phyloP scores from a whole-genome alignment of 108 stramenopile species.

The Asterionellopsis glacialis region DNA sequence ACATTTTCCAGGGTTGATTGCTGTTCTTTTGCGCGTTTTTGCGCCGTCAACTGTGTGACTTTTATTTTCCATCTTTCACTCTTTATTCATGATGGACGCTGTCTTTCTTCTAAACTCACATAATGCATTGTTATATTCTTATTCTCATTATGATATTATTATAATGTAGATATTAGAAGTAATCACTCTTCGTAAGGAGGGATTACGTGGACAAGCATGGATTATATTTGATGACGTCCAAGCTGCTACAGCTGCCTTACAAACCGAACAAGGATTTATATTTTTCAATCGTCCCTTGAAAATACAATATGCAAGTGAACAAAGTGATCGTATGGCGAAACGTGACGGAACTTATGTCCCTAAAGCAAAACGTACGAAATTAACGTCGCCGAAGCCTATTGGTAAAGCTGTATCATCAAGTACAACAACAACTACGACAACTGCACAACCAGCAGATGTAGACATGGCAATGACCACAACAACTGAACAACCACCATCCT shows the following conservation, averaged over 20 bases:
- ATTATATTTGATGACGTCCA: constrained; percentile 88
- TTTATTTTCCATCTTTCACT: constrained; percentile 13
- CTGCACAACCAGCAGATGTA: constrained; percentile 11
- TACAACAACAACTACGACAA: constrained; percentile 3
- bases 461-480: not conserved
- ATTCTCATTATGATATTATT: not conserved
- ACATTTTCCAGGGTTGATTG: not conserved
- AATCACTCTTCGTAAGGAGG: constrained; percentile 65
- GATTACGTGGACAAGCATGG: constrained; percentile 91
- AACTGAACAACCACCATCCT: too few relatives aligned
- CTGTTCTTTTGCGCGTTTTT: not conserved
- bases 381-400: constrained; percentile 6
- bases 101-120: too few relatives aligned
- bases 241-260: constrained; percentile 84
- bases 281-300: constrained; percentile 89
- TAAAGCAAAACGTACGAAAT: constrained; percentile 52
- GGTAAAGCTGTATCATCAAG: constrained; percentile 9
- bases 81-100: not conserved
- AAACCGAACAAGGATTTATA: constrained; percentile 84
- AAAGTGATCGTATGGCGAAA: constrained; percentile 85
- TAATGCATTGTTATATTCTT: not conserved
- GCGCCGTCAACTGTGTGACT: constrained; percentile 32
- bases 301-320: constrained; percentile 84
- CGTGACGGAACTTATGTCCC: constrained; percentile 81
- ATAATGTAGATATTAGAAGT: constrained; percentile 59